Conservation (phyloP, 2,329 filamentous ascomycete genomes). For the Epichloe uncinata region DNA sequence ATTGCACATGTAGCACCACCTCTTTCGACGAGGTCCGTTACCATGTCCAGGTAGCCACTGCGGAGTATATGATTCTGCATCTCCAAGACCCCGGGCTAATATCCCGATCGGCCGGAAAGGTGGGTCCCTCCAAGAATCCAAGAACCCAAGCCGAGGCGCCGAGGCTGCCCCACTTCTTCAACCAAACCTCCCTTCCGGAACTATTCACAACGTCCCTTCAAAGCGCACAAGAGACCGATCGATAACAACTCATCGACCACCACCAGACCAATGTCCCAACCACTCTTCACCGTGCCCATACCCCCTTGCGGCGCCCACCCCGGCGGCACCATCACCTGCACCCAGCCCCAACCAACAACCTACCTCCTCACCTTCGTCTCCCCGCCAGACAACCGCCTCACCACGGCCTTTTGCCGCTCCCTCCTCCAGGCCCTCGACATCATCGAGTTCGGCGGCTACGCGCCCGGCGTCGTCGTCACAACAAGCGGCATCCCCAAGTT, state of each 20-base stretch:
- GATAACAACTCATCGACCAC: no score
- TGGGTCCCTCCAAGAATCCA: background rate
- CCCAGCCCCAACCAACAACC: conserved; percentile 43
- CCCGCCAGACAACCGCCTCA: conserved; percentile 65
- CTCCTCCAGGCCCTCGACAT: conserved; percentile 62
- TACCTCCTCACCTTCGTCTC: conserved; percentile 63
- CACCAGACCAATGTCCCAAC: conserved; percentile 3
- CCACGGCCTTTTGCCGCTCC: conserved; percentile 52
- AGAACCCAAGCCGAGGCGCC: background rate
- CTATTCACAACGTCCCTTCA: background rate
- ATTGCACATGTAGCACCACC: no score
- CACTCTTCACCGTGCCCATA: conserved; percentile 34
- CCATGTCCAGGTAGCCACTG: no score
- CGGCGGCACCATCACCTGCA: conserved; percentile 49
- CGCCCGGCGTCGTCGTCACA: conserved; percentile 63
- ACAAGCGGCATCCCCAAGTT: conserved; percentile 66
- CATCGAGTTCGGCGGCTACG: conserved; percentile 48
- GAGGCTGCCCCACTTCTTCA: background rate
- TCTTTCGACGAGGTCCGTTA: no score
- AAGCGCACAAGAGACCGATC: background rate
- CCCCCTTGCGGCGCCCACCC: conserved; percentile 32
- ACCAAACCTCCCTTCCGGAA: background rate
- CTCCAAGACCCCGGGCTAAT: no score
- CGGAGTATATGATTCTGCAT: no score
- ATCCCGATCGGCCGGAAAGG: background rate